phyloP scores from a whole-genome alignment of 2,329 filamentous ascomycete genomes.

The Neoscytalidium dimidiatum region DNA sequence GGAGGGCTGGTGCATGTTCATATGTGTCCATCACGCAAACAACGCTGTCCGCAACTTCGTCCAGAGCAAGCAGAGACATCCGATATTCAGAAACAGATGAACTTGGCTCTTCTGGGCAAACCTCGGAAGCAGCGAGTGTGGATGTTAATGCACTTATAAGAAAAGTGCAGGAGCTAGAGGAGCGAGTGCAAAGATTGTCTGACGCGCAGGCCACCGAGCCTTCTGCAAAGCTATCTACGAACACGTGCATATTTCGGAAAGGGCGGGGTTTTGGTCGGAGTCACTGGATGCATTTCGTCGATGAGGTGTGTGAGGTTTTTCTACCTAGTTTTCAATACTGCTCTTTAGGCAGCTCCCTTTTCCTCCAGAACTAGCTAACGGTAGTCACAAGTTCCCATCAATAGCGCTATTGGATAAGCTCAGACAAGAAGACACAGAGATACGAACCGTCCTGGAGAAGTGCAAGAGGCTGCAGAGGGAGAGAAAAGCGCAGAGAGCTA shows the following conservation, averaged over 20 bases:
- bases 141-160: neutral
- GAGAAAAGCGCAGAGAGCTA: conserved; percentile 12
- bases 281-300: conserved; percentile 56
- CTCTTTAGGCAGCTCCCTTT: neutral
- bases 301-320: conserved; percentile 43
- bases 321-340: neutral
- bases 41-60: neutral
- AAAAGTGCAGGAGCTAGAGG: neutral
- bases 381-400: neutral
- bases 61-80: neutral
- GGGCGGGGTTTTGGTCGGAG: conserved; percentile 55
- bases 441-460: neutral
- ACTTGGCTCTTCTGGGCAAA: neutral
- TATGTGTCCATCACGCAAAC: neutral
- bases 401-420: neutral
- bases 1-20: conserved; percentile 21
- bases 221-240: neutral
- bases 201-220: conserved; percentile 12
- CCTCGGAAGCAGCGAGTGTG: neutral
- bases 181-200: neutral
- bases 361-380: conserved; percentile 21
- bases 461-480: conserved; percentile 22
- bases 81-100: no score
- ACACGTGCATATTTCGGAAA: neutral
- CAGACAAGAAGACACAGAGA: neutral